Evolutionary conservation across 2,329 filamentous ascomycete species (phyloP).

Genomic region (Biscogniauxia mediterranea): DNA sequence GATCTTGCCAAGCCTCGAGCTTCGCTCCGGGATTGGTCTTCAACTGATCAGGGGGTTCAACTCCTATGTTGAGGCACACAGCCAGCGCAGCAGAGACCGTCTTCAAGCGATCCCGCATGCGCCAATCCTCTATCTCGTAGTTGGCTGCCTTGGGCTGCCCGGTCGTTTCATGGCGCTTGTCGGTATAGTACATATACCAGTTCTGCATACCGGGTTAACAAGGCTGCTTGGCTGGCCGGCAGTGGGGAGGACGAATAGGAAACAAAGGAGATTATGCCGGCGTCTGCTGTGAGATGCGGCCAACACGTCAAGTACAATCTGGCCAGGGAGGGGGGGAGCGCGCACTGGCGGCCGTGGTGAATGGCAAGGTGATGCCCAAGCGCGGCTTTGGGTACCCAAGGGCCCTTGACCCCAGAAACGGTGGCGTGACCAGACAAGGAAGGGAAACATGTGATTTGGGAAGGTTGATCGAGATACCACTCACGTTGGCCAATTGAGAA

Average conservation of each 20-base stretch:
- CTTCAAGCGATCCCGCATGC: constrained; percentile 94
- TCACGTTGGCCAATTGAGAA: constrained; percentile 75
- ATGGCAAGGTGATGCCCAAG: background rate
- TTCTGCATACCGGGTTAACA: constrained; percentile 55
- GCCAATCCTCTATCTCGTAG: constrained; percentile 83
- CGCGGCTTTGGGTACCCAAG: background rate
- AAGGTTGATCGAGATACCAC: constrained; percentile 33
- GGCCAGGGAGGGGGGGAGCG: background rate
- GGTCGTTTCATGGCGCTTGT: constrained; percentile 94
- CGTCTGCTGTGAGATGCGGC: background rate
- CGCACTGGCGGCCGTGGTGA: background rate
- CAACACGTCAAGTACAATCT: background rate
- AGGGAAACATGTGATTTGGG: background rate
- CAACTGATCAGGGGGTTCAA: constrained; percentile 94
- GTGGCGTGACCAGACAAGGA: background rate
- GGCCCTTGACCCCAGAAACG: background rate
- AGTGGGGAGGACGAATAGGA: constrained; percentile 1
- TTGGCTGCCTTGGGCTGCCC: constrained; percentile 74
- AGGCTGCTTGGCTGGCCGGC: background rate
- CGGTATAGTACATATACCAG: constrained; percentile 99
- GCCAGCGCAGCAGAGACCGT: constrained; percentile 94
- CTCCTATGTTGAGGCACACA: constrained; percentile 94
- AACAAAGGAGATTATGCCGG: background rate
- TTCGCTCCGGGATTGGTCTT: constrained; percentile 93
- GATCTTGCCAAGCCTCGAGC: constrained; percentile 95